A percentile compares a stretch with the other conserved stretches of the same genome.
Conservation (phyloP, 1,139 yeast genomes). For the Yamadazyma trypodendri region DNA sequence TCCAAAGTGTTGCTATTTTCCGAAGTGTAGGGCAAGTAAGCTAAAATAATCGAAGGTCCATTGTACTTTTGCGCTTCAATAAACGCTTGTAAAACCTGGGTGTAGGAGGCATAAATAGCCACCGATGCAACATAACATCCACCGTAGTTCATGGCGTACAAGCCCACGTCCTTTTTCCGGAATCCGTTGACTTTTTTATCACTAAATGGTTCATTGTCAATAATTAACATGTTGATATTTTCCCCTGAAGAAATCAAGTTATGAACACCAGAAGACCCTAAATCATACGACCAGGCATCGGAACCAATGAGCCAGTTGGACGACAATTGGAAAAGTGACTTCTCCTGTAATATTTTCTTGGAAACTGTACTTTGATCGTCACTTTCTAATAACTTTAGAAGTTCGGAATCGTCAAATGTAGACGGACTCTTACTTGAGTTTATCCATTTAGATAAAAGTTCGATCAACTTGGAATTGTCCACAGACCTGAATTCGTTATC, state of each 20-base stretch:
- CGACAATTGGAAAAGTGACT: constrained; percentile 44
- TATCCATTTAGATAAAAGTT: constrained; percentile 70
- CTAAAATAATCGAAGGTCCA: constrained; percentile 90
- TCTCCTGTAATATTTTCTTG: constrained; percentile 42
- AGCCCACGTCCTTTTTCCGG: constrained; percentile 90
- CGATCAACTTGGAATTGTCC: constrained; percentile 50
- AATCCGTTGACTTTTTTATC: constrained; percentile 36
- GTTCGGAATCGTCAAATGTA: constrained; percentile 25
- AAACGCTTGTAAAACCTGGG: constrained; percentile 86
- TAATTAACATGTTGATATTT: constrained; percentile 79
- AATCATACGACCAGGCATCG: constrained; percentile 92
- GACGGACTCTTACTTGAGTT: constrained; percentile 32
- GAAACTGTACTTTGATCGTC: constrained; percentile 38
- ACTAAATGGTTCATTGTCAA: constrained; percentile 86
- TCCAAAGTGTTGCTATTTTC: constrained; percentile 72
- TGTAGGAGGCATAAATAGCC: constrained; percentile 90
- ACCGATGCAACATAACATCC: constrained; percentile 91
- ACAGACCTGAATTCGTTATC: constrained; percentile 46
- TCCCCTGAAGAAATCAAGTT: constrained; percentile 72
- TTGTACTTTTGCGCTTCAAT: constrained; percentile 83
- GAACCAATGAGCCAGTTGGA: constrained; percentile 89
- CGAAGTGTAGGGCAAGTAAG: constrained; percentile 75
- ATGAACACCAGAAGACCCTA: constrained; percentile 91
- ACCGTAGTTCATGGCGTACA: constrained; percentile 94
- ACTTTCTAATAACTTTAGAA: constrained; percentile 44